Evolutionary conservation across 202 grass and related monocot genomes (phyloP).

Genomic region (Zizania palustris): DNA sequence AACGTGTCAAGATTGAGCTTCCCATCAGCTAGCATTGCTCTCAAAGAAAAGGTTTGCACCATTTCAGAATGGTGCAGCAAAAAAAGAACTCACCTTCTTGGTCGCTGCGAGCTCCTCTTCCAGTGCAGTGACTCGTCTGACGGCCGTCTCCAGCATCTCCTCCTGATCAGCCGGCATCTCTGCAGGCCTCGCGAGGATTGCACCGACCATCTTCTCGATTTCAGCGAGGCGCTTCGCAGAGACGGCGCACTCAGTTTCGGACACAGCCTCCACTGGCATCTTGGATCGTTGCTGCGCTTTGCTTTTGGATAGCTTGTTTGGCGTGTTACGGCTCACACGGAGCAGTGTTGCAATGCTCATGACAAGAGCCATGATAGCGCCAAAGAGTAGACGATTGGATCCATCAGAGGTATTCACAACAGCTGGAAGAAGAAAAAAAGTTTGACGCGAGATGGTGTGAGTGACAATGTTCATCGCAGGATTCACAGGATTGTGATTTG

Average conservation of each 20-base stretch:
- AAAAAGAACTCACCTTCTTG: constrained; percentile 65
- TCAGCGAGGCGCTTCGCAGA: constrained; percentile 66
- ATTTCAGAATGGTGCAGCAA: constrained; percentile 22
- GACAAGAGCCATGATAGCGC: constrained; percentile 68
- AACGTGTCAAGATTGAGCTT: not conserved
- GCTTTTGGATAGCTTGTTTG: constrained; percentile 48
- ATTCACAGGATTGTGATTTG: constrained; percentile 20
- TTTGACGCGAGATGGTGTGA: constrained; percentile 14
- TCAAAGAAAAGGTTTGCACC: too few relatives aligned
- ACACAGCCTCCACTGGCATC: constrained; percentile 36
- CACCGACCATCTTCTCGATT: constrained; percentile 76
- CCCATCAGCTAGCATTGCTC: too few relatives aligned
- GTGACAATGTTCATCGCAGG: not conserved
- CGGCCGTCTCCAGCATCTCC: constrained; percentile 71
- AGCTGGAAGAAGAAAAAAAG: constrained; percentile 46
- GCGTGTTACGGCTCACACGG: constrained; percentile 65
- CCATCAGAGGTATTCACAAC: constrained; percentile 53
- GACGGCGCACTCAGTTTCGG: constrained; percentile 36
- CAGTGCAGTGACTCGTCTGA: constrained; percentile 59
- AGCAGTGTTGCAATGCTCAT: constrained; percentile 79
- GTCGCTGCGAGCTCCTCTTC: constrained; percentile 82
- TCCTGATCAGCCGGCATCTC: constrained; percentile 75
- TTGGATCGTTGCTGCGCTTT: constrained; percentile 33
- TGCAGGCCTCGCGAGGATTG: constrained; percentile 49
- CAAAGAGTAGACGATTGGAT: constrained; percentile 60